Percentiles rank a stretch among this genome's conserved stretches.
Evolutionary conservation across 805 yeast genomes (phyloP).

Genomic region (Teunomyces lycoperdinae): DNA sequence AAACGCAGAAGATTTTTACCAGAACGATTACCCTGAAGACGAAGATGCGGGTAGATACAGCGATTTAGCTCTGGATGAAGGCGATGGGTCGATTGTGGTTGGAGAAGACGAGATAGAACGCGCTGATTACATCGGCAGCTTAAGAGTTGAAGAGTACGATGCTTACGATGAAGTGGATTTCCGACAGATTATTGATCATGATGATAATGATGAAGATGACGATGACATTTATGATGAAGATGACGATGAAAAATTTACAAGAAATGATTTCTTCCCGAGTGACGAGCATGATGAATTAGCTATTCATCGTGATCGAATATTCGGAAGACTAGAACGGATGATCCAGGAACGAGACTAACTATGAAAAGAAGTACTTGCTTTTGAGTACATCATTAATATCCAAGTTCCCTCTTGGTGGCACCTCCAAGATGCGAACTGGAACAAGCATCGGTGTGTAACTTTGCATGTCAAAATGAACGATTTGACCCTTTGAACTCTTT

Average conservation of each 20-base stretch:
- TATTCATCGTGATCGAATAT: slow-evolving; percentile 59
- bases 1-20: slow-evolving; percentile 87
- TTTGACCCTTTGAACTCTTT: background rate
- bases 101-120: slow-evolving; percentile 15
- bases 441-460: slow-evolving; percentile 19
- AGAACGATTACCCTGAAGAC: slow-evolving; percentile 93
- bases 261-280: slow-evolving; percentile 54
- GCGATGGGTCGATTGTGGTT: slow-evolving; percentile 19
- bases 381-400: slow-evolving; percentile 29
- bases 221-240: slow-evolving; percentile 10
- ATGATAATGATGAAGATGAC: slow-evolving; percentile 31
- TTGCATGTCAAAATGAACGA: background rate
- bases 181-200: slow-evolving; percentile 27
- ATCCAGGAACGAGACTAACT: slow-evolving; percentile 36
- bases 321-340: slow-evolving; percentile 55
- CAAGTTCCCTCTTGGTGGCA: slow-evolving; percentile 31
- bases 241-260: slow-evolving; percentile 16
- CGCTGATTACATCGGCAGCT: slow-evolving; percentile 1
- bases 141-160: slow-evolving; percentile 1
- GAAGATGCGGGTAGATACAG: slow-evolving; percentile 56
- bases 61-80: slow-evolving; percentile 13
- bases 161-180: slow-evolving; percentile 9
- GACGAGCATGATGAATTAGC: slow-evolving; percentile 63
- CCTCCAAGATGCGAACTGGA: slow-evolving; percentile 26
- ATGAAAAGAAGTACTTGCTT: slow-evolving; percentile 39